phyloP scores from a whole-genome alignment of 2,329 filamentous ascomycete species.

The Coleophoma crateriformis region DNA sequence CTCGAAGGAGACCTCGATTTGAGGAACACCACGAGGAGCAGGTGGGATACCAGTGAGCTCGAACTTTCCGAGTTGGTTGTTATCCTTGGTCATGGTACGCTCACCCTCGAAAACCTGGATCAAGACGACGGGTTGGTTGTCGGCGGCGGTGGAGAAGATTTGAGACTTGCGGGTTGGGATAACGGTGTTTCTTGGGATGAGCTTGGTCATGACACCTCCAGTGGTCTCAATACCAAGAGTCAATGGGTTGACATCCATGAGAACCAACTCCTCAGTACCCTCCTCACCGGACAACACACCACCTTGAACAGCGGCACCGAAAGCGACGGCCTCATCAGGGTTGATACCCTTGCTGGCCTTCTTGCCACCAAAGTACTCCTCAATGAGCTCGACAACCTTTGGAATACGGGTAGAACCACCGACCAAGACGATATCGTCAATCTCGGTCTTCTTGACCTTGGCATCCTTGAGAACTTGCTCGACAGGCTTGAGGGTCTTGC shows the following conservation, averaged over 20 bases:
- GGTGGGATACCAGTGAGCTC: slow-evolving; percentile 95
- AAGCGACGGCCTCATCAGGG: slow-evolving; percentile 98
- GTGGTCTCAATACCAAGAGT: slow-evolving; percentile 97
- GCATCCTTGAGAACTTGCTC: slow-evolving; percentile 98
- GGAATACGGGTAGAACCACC: slow-evolving; percentile 99
- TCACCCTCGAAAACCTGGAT: slow-evolving; percentile 97
- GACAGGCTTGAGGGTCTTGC: slow-evolving; percentile 97
- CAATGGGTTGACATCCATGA: slow-evolving; percentile 96
- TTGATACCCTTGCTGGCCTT: slow-evolving; percentile 99
- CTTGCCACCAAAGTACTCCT: slow-evolving; percentile 95
- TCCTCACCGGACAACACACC: slow-evolving; percentile 89
- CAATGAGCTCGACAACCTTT: slow-evolving; percentile 90
- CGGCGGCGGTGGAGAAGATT: slow-evolving; percentile 94
- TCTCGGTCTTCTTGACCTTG: slow-evolving; percentile 91
- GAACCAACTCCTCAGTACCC: slow-evolving; percentile 73
- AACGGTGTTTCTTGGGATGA: slow-evolving; percentile 90
- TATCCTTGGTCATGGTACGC: slow-evolving; percentile 90
- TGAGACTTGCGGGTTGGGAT: slow-evolving; percentile 96
- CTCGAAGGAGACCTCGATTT: slow-evolving; percentile 98
- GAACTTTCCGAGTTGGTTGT: slow-evolving; percentile 97
- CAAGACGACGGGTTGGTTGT: slow-evolving; percentile 92
- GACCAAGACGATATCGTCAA: slow-evolving; percentile 95
- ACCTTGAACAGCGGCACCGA: slow-evolving; percentile 94
- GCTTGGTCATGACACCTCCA: slow-evolving; percentile 94
- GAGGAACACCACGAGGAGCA: slow-evolving; percentile 90